phyloP scores from a whole-genome alignment of 805 yeast genomes.

The Metschnikowia santaceciliae region DNA sequence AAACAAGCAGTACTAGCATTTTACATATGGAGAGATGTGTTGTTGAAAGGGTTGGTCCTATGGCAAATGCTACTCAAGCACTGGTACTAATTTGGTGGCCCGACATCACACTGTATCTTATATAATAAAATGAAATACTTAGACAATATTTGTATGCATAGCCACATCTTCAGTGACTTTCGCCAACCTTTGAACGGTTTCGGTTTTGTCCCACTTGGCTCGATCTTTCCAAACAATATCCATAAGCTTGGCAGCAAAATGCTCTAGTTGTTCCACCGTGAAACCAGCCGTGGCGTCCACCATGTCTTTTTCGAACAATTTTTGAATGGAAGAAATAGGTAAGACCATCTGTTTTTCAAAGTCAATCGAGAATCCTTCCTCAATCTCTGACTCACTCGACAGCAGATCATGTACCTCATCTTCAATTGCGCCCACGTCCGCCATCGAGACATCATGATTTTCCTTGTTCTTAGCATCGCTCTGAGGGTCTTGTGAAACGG shows the following conservation, averaged over 20 bases:
- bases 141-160: constrained; percentile 1
- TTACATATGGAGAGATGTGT: neutral
- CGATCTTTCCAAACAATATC: constrained; percentile 72
- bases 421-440: neutral
- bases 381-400: constrained; percentile 33
- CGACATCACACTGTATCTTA: neutral
- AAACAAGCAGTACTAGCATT: neutral
- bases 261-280: constrained; percentile 37
- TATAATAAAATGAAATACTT: neutral
- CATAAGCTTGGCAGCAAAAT: constrained; percentile 58
- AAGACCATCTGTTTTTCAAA: constrained; percentile 48
- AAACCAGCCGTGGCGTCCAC: constrained; percentile 30
- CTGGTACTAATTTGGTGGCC: neutral
- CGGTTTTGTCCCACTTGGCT: constrained; percentile 41
- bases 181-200: constrained; percentile 31
- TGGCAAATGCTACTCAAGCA: neutral
- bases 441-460: neutral
- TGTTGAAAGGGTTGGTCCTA: neutral
- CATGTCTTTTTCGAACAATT: constrained; percentile 24
- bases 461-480: neutral
- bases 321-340: constrained; percentile 15
- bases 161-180: constrained; percentile 13
- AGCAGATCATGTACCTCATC: neutral
- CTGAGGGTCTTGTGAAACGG: neutral
- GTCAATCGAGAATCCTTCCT: constrained; percentile 41